Evolutionary conservation across 2,329 filamentous ascomycete species (phyloP).

Genomic region (Cytospora piceae): DNA sequence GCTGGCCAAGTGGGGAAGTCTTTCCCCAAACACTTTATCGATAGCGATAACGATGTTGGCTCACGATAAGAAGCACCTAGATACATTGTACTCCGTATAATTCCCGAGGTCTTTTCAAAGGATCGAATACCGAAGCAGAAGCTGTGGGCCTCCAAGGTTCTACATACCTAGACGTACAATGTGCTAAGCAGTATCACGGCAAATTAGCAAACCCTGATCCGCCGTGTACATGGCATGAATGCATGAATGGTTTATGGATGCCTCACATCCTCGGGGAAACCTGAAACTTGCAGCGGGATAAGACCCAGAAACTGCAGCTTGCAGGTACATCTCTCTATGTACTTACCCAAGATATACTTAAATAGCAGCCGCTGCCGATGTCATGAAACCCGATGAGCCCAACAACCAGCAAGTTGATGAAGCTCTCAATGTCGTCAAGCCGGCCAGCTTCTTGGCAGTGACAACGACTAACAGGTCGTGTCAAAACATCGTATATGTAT

Average conservation of each 20-base stretch:
- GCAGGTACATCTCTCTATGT: neutral
- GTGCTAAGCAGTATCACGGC: neutral
- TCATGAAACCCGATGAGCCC: neutral
- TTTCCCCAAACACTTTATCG: neutral
- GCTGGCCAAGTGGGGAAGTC: neutral
- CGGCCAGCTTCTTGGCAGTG: neutral
- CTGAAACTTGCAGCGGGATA: neutral
- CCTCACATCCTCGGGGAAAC: neutral
- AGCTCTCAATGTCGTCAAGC: neutral
- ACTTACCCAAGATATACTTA: too few relatives aligned
- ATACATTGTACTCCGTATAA: too few relatives aligned
- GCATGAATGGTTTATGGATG: neutral
- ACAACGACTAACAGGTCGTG: neutral
- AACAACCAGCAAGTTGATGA: neutral
- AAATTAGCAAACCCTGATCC: slow-evolving; percentile 1
- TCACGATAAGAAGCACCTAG: neutral
- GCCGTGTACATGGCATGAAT: slow-evolving; percentile 15
- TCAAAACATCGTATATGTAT: neutral
- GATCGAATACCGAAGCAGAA: neutral
- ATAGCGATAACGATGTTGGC: neutral
- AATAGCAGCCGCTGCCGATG: neutral
- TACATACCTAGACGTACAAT: neutral
- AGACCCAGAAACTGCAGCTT: neutral
- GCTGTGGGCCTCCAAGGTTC: neutral
- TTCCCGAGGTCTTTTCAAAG: too few relatives aligned